Percentiles rank a stretch among this genome's conserved stretches.
These are phyloP conservation scores for Calvatia gigantea DNA, from an alignment of 768 basidiomycete species.

Conservation along the genomic window DNA sequence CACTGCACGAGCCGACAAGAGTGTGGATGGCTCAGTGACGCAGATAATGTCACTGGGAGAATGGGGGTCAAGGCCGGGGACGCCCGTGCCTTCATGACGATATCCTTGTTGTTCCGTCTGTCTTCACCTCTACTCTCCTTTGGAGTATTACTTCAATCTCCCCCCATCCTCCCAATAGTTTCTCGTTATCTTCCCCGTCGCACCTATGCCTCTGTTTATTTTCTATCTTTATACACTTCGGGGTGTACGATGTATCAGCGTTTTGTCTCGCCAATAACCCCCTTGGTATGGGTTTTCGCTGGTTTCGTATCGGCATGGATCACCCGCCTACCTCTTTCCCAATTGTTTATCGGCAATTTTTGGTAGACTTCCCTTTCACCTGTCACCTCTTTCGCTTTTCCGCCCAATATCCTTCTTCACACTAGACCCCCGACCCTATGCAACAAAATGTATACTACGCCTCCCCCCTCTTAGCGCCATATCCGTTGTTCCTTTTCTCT, in stretches of 20 bases:
- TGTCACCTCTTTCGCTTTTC: background rate
- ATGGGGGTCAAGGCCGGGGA: conserved; percentile 6
- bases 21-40: conserved; percentile 1
- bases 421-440: background rate
- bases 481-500: background rate
- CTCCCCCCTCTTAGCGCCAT: background rate
- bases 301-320: background rate
- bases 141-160: too few species aligned
- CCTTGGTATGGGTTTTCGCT: background rate
- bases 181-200: background rate
- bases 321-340: background rate
- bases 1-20: background rate
- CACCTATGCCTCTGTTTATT: background rate
- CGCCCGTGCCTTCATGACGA: background rate
- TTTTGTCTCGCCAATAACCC: background rate
- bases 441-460: conserved; percentile 10
- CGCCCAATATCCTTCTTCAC: background rate
- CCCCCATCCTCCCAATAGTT: background rate
- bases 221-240: background rate
- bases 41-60: background rate
- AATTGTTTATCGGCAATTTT: background rate
- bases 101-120: background rate
- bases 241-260: background rate
- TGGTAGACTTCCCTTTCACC: background rate
- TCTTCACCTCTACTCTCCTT: background rate